Conservation (phyloP, 1,284 basidiomycete species). For the Austropuccinia psidii region DNA sequence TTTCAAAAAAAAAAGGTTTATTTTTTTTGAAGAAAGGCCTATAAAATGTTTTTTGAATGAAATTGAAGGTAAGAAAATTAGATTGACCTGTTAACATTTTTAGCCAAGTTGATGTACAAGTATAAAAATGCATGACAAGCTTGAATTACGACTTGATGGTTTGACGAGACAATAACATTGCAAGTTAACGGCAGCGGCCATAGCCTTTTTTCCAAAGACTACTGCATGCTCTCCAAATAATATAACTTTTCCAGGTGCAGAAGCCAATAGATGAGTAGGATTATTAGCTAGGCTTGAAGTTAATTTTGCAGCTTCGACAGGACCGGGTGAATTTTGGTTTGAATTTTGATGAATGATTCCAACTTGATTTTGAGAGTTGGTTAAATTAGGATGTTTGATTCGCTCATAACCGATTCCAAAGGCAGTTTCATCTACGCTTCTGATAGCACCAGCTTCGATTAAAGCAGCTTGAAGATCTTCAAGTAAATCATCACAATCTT, state of each 20-base stretch:
- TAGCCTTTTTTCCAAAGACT: slow-evolving; percentile 90
- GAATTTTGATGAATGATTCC: background rate
- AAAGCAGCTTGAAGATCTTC: slow-evolving; percentile 92
- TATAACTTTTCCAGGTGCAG: slow-evolving; percentile 96
- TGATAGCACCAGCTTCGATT: slow-evolving; percentile 80
- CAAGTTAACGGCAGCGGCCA: slow-evolving; percentile 89
- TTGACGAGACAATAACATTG: slow-evolving; percentile 83
- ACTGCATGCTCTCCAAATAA: slow-evolving; percentile 98
- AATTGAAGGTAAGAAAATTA: background rate
- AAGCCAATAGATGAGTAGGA: slow-evolving; percentile 61
- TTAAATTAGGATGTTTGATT: background rate
- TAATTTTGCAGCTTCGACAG: no score
- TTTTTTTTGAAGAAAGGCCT: background rate
- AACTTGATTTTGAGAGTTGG: slow-evolving; percentile 37
- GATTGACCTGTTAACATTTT: slow-evolving; percentile 56
- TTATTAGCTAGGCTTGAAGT: slow-evolving; percentile 39
- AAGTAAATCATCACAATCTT: slow-evolving; percentile 83
- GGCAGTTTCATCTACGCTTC: slow-evolving; percentile 36
- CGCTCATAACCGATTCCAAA: slow-evolving; percentile 37
- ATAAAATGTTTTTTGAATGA: background rate
- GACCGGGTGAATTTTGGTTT: no score
- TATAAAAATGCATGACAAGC: slow-evolving; percentile 84
- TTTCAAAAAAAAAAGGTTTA: no score
- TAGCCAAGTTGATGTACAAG: slow-evolving; percentile 74
- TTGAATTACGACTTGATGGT: slow-evolving; percentile 60